Base-by-base conservation (phyloP, 2,329 filamentous ascomycete species). In the Talaromyces sp. region DNA sequence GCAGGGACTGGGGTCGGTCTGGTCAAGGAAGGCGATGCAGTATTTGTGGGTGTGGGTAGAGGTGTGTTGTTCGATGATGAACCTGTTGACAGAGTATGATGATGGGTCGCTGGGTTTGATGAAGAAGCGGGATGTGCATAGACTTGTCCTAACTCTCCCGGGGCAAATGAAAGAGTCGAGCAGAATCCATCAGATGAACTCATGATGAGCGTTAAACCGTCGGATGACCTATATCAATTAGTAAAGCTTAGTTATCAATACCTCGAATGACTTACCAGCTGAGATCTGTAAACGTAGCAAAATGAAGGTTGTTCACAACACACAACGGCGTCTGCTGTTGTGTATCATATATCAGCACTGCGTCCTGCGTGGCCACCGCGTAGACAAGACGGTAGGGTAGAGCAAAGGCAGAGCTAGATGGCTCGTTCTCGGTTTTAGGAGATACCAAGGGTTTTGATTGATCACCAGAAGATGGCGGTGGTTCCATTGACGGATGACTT, bases 111-210 rank as follows among this genome's bases (percentile, higher is more conserved):
- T 27, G 72, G n/a, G 62, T 43, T 59, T 16, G 72, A 70, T 43
- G 70, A 68, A 71, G 72, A 73, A 69, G 70, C 70, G 63, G 70
- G 66, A 65, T 73, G 89, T 9, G 87, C 88, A 75, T 96, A 96
- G 5, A 88, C 80, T 68, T 94, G 88, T 13, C 95, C 95, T 1
- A 99, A 82, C 76, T 99, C 95, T 9, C 92, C 91, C 2, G 90
- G 82, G 1, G 86, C 79, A 74, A 99, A 99, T 0, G 93, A 90
- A 6, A 99, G 82, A 0, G 91, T 90, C 0, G 95, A 99, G 76
- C 95, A 99, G 81, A 98, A 99, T 0, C 95, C 95, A 76, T 99
- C 95, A 0, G 95, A 97, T 0, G 95, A 99, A n/a, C 93, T 95
- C 81, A 99, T 96, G 59, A 99, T 83, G 24, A 99, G 82, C 1